Evolutionary conservation across 345 rosid genomes (phyloP).

Genomic region (Clausena lansium): DNA sequence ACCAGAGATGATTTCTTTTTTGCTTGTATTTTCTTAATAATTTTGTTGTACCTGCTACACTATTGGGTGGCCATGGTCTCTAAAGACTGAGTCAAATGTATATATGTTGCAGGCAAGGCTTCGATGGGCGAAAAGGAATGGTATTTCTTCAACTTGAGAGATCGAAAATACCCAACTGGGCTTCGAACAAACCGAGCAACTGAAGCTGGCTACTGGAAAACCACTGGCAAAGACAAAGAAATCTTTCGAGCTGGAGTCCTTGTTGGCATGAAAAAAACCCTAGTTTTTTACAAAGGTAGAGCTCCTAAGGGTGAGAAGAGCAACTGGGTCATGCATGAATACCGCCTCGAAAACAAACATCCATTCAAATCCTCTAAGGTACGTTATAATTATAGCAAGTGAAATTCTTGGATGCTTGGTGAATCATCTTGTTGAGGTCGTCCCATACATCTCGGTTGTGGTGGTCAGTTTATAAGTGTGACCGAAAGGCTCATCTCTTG

Average conservation of each 20-base stretch:
- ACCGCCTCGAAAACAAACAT: conserved; percentile 70
- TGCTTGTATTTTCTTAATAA: too few relatives aligned
- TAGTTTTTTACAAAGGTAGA: conserved; percentile 89
- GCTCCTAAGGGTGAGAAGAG: conserved; percentile 96
- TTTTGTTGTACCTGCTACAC: too few relatives aligned
- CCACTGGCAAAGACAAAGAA: conserved; percentile 90
- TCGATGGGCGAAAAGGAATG: conserved; percentile 98
- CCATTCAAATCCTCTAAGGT: conserved; percentile 66
- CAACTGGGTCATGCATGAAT: conserved; percentile 99
- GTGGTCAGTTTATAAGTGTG: too few relatives aligned
- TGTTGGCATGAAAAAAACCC: conserved; percentile 97
- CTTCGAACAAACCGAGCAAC: conserved; percentile 95
- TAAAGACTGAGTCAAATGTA: background rate
- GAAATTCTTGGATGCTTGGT: background rate
- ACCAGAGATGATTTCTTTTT: background rate
- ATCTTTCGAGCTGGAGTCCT: conserved; percentile 56
- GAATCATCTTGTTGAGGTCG: too few relatives aligned
- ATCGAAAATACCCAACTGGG: conserved; percentile 93
- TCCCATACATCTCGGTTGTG: too few relatives aligned
- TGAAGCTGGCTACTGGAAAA: conserved; percentile 95
- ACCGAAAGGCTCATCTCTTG: too few relatives aligned
- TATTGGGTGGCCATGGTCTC: too few relatives aligned
- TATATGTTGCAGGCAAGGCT: conserved; percentile 57
- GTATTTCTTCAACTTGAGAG: conserved; percentile 89
- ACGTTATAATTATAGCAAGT: background rate